Evolutionary conservation across 441 rosid genomes (phyloP), one percentile per base, ranked within the genome.

Genomic region (Sinapis alba): DNA sequence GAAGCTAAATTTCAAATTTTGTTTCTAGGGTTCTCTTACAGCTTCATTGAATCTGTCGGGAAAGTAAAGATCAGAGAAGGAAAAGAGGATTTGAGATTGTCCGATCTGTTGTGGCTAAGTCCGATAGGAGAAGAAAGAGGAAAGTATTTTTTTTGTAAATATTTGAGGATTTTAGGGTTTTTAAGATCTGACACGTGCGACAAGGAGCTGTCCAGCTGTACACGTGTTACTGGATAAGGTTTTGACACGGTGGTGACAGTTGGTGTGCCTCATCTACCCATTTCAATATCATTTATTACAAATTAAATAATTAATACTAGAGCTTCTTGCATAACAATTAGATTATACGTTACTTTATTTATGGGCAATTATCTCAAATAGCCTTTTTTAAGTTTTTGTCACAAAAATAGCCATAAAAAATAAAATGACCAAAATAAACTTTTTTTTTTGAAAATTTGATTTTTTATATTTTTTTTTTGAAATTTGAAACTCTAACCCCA

Each of bases 151-250:
- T 41, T 43, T 43, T 43, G 8, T 43, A 5, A 43, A 43, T 43
- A 5, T 43, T 28, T 5, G 51, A 6, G 51, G 51, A 43, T 43
- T 43, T 43, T 43, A 43, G 51, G 51, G 51, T 43, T 43, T 43
- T 43, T 43, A 43, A 12, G 47, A 12, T n/a, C 51, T 43, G 51
- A 43, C 51, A 91, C 86, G 87, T 82, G 81, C 77, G 73, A 76
- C 16, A 80, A 65, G 76, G 81, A 78, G 57, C 13, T 26, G 38
- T 73, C 81, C 94, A 94, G 93, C 84, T 90, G 97, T 86, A 88
- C 61, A 73, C 65, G 88, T 80, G 65, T 76, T 70, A 81, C 78
- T 86, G 92, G 95, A 81, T 86, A 65, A 77, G 86, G 83, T 70
- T 71, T 78, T 78, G 81, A 78, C 81, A 78, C 81, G 81, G 61